These are phyloP conservation scores for Hortaea sp. DNA, from an alignment of 2,329 filamentous ascomycete genomes.

Conservation along the genomic window DNA sequence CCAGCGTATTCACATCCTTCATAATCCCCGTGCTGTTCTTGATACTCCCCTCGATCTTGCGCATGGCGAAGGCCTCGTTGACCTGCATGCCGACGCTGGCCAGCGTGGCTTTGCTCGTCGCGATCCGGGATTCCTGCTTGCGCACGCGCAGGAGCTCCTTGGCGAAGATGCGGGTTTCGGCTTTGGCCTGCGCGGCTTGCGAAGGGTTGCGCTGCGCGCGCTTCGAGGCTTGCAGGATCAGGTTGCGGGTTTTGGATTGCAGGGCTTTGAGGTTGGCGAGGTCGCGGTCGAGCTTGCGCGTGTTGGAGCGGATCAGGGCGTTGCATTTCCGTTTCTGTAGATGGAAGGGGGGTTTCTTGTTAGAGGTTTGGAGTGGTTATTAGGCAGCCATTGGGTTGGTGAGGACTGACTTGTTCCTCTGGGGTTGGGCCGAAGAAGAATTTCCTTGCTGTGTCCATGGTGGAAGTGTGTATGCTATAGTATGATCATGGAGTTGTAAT, in stretches of 20 bases:
- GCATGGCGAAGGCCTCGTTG: conserved; percentile 87
- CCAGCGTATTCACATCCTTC: conserved; percentile 86
- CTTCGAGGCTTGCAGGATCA: conserved; percentile 73
- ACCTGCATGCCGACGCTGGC: conserved; percentile 95
- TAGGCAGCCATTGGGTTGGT: not conserved
- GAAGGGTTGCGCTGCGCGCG: conserved; percentile 72
- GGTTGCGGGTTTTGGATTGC: conserved; percentile 73
- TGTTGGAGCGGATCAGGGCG: conserved; percentile 75
- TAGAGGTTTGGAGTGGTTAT: not conserved
- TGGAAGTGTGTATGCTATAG: not conserved
- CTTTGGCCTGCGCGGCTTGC: conserved; percentile 65
- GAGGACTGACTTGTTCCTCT: conserved; percentile 65
- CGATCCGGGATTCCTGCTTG: conserved; percentile 61
- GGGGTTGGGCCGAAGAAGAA: conserved; percentile 91
- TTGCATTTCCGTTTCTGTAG: conserved; percentile 89
- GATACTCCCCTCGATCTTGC: conserved; percentile 92
- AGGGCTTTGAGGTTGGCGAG: conserved; percentile 67
- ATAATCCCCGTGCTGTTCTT: conserved; percentile 81
- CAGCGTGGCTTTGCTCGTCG: conserved; percentile 84
- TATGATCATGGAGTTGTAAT: too few species aligned
- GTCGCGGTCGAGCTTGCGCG: conserved; percentile 90
- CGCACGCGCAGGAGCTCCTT: conserved; percentile 76
- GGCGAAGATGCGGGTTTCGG: conserved; percentile 81
- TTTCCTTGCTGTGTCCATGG: conserved; percentile 77
- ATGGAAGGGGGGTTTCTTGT: not conserved